Percentiles rank a stretch among this genome's conserved stretches.
These are phyloP conservation scores for Lactuca saligna DNA, from an alignment of 129 eudicot genomes.

Conservation along the genomic window DNA sequence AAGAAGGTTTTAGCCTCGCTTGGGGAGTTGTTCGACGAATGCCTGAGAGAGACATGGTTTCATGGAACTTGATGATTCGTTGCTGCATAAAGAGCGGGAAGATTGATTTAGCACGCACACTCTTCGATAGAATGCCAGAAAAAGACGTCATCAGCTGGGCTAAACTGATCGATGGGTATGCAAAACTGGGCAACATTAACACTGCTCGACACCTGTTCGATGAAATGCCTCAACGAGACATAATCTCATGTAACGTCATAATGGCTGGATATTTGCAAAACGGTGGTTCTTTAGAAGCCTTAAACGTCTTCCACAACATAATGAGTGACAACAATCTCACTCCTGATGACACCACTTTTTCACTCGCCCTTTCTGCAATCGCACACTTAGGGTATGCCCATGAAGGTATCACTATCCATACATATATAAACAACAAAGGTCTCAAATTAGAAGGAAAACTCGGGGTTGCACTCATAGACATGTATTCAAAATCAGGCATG, in stretches of 20 bases:
- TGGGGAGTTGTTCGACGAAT: slow-evolving; percentile 60
- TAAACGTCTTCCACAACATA: slow-evolving; percentile 50
- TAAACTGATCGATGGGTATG: slow-evolving; percentile 64
- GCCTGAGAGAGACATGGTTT: slow-evolving; percentile 69
- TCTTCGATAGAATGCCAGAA: slow-evolving; percentile 60
- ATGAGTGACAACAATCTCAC: slow-evolving; percentile 23
- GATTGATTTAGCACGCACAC: slow-evolving; percentile 41
- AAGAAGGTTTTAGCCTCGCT: slow-evolving; percentile 50
- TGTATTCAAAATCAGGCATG: slow-evolving; percentile 78
- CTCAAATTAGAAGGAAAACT: slow-evolving; percentile 45
- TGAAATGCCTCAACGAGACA: slow-evolving; percentile 63
- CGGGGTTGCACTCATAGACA: slow-evolving; percentile 71
- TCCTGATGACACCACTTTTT: slow-evolving; percentile 57
- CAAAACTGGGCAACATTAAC: slow-evolving; percentile 51
- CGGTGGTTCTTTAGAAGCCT: slow-evolving; percentile 46
- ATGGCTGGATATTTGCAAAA: slow-evolving; percentile 72
- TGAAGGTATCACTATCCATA: slow-evolving; percentile 55
- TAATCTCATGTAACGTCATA: slow-evolving; percentile 69
- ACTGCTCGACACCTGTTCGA: slow-evolving; percentile 63
- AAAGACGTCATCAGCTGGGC: slow-evolving; percentile 71
- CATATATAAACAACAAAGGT: slow-evolving; percentile 36
- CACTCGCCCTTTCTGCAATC: slow-evolving; percentile 62
- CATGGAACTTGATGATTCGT: slow-evolving; percentile 71
- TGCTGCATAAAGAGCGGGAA: slow-evolving; percentile 55
- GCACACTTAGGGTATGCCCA: slow-evolving; percentile 51